Evolutionary conservation across 495 filamentous ascomycete genomes (phyloP).

Genomic region (Neohortaea acidophila): DNA sequence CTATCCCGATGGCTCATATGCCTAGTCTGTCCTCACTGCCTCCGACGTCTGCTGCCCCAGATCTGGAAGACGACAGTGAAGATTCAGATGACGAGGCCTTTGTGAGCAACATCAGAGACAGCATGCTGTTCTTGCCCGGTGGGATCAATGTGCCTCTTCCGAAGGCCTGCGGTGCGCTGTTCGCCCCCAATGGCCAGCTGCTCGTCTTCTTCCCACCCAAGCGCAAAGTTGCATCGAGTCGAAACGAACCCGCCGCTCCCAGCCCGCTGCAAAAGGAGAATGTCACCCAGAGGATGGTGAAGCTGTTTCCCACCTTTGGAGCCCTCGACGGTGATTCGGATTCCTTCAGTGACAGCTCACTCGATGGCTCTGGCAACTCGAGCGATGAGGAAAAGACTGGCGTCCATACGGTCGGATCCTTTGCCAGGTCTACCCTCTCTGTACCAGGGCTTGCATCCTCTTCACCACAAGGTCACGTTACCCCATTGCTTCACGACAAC

Average conservation of each 20-base stretch:
- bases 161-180: slow-evolving; percentile 18
- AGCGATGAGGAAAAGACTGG: too few species aligned
- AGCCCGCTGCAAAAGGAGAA: slow-evolving; percentile 27
- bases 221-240: neutral
- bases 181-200: slow-evolving; percentile 16
- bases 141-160: slow-evolving; percentile 19
- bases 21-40: slow-evolving; percentile 4
- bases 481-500: too few species aligned
- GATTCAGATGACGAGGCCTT: slow-evolving; percentile 17
- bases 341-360: too few species aligned
- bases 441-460: too few species aligned
- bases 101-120: slow-evolving; percentile 1
- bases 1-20: slow-evolving; percentile 3
- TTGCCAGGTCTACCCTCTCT: too few species aligned
- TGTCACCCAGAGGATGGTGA: slow-evolving; percentile 46
- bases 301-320: slow-evolving; percentile 80
- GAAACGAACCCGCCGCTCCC: neutral
- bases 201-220: slow-evolving; percentile 17
- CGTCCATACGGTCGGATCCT: too few species aligned
- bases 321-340: slow-evolving; percentile 37
- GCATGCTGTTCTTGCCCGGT: slow-evolving; percentile 8
- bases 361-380: too few species aligned
- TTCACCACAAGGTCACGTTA: too few species aligned
- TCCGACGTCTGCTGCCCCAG: neutral
- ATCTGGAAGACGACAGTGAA: neutral